phyloP scores from a whole-genome alignment of 805 yeast genomes.

The Yamadazyma takamatsuzukensis region DNA sequence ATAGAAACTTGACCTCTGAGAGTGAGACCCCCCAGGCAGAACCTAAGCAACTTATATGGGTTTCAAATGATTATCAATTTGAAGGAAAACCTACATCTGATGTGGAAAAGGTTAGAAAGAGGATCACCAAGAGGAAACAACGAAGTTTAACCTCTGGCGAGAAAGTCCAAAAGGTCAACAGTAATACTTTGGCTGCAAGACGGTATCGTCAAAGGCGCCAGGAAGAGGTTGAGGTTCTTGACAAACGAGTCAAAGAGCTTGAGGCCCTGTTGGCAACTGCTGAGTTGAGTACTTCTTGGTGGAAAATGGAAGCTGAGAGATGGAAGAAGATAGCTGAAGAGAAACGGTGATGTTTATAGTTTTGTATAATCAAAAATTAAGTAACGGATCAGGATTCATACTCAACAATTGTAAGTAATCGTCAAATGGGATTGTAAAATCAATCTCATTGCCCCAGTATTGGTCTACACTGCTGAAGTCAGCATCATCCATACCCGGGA shows the following conservation, averaged over 20 bases:
- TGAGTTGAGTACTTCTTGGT: slow-evolving; percentile 6
- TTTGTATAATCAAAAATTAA: too few relatives aligned
- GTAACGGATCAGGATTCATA: not conserved
- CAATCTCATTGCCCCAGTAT: not conserved
- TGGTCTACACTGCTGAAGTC: not conserved
- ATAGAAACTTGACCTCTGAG: too few relatives aligned
- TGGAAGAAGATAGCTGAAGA: slow-evolving; percentile 7
- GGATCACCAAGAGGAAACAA: not conserved
- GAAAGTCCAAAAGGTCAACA: not conserved
- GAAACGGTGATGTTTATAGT: not conserved
- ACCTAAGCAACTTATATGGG: too few relatives aligned
- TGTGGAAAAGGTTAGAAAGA: not conserved
- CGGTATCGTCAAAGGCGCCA: slow-evolving; percentile 10
- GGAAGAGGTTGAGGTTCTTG: slow-evolving; percentile 10
- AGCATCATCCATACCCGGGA: not conserved
- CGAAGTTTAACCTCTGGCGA: not conserved
- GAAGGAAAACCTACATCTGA: not conserved
- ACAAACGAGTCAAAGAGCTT: slow-evolving; percentile 5
- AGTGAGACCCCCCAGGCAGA: too few relatives aligned
- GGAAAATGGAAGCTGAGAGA: slow-evolving; percentile 10
- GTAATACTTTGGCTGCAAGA: slow-evolving; percentile 12
- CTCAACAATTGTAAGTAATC: not conserved
- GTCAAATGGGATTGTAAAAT: not conserved
- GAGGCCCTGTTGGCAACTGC: slow-evolving; percentile 6
- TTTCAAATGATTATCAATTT: not conserved